Conservation (phyloP, 257 asterid species). For the Solanum phureja region DNA sequence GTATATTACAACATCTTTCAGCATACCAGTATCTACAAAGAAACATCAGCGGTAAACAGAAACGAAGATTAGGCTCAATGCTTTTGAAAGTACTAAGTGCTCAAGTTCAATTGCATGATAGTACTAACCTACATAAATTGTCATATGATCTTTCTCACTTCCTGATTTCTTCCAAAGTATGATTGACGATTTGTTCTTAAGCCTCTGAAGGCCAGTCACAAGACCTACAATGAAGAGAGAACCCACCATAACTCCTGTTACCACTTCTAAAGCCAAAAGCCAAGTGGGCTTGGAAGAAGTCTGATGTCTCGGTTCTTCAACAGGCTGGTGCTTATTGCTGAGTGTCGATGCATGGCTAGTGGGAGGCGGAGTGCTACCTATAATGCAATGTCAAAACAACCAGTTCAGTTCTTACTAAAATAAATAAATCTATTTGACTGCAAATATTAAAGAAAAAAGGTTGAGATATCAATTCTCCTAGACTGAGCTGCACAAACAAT, state of each 20-base stretch:
- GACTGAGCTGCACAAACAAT: not conserved
- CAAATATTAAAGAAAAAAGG: not conserved
- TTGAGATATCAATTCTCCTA: not conserved
- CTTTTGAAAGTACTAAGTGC: not conserved
- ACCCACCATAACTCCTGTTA: slow-evolving; percentile 64
- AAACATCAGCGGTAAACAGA: not conserved
- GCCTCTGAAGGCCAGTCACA: slow-evolving; percentile 48
- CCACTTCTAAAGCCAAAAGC: slow-evolving; percentile 72
- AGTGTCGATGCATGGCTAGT: slow-evolving; percentile 30
- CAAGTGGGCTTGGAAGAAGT: slow-evolving; percentile 53
- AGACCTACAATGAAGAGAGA: slow-evolving; percentile 49
- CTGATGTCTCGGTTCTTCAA: slow-evolving; percentile 31
- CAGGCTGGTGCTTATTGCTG: slow-evolving; percentile 31
- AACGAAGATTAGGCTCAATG: not conserved
- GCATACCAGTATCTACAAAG: slow-evolving; percentile 55
- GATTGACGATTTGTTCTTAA: slow-evolving; percentile 55
- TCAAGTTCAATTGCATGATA: not conserved
- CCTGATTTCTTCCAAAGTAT: slow-evolving; percentile 88
- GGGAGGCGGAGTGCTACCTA: slow-evolving; percentile 30
- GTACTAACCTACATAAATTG: slow-evolving; percentile 61
- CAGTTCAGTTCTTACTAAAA: not conserved
- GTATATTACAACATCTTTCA: slow-evolving; percentile 55
- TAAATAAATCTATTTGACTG: not conserved
- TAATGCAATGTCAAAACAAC: slow-evolving; percentile 2
- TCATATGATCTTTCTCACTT: slow-evolving; percentile 51